Percentiles rank a stretch among this genome's conserved stretches.
Conservation (phyloP, 1,284 basidiomycete species). For the Malassezia obtusa region DNA sequence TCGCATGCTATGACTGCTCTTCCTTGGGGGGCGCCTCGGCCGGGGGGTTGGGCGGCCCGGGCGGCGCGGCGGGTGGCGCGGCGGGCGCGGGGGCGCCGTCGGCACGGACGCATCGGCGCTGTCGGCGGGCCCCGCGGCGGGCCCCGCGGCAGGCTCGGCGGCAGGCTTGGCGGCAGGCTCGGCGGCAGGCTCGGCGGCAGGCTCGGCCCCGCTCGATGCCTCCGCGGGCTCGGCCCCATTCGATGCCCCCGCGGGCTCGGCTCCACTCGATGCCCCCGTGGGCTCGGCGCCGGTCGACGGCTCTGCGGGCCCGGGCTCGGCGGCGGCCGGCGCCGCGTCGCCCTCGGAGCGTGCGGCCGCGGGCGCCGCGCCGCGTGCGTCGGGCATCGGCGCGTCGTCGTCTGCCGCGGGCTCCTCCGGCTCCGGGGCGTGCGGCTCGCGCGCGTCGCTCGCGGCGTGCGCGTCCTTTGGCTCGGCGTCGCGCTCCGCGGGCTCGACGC, state of each 20-base stretch:
- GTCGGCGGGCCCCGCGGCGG: not conserved
- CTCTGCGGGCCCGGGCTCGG: too few relatives aligned
- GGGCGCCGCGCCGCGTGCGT: too few relatives aligned
- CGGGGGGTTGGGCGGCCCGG: not conserved
- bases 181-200: not conserved
- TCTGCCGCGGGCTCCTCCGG: not conserved
- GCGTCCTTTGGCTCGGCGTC: not conserved
- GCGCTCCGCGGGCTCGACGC: not conserved
- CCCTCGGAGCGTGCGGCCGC: too few relatives aligned
- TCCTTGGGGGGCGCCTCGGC: not conserved
- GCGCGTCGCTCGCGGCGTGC: not conserved
- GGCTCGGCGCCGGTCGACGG: not conserved
- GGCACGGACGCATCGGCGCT: not conserved
- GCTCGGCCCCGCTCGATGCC: not conserved
- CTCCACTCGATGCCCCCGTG: not conserved
- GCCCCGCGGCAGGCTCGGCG: not conserved
- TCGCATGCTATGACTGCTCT: not conserved
- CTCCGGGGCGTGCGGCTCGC: not conserved
- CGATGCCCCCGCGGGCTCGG: not conserved
- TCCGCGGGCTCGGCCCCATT: not conserved
- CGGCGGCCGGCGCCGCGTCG: too few relatives aligned
- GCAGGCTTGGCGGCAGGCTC: not conserved
- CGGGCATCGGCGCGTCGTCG: slow-evolving; percentile 1
- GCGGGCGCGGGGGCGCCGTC: not conserved
- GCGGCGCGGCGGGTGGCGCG: not conserved